These are phyloP conservation scores for Bathelium albidoporum DNA, from an alignment of 495 filamentous ascomycete genomes.

Conservation along the genomic window DNA sequence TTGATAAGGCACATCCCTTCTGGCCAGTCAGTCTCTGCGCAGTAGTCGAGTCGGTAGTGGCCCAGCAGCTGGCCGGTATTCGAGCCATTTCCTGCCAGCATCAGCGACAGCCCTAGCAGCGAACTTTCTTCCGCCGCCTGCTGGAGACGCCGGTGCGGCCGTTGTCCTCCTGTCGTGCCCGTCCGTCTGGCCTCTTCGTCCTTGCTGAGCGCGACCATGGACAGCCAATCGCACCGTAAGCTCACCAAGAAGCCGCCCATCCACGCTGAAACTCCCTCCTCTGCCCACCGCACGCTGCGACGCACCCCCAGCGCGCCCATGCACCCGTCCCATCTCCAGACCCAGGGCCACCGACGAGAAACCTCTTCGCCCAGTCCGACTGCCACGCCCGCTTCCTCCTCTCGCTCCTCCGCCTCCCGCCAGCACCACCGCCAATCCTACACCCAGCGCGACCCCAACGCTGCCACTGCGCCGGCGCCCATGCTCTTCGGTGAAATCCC, in stretches of 20 bases:
- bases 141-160: not conserved
- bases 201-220: not conserved
- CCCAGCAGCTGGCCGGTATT: no score
- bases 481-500: constrained; percentile 5
- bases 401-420: not conserved
- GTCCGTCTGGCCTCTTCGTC: constrained; percentile 1
- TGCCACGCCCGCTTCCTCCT: not conserved
- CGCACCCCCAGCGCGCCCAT: not conserved
- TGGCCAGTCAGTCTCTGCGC: not conserved
- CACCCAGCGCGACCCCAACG: not conserved
- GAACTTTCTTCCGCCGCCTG: not conserved
- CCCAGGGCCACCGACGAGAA: not conserved
- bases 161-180: not conserved
- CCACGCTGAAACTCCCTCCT: not conserved
- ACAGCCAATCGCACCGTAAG: constrained; percentile 5
- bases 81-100: not conserved
- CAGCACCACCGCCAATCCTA: not conserved
- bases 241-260: constrained; percentile 5
- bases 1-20: not conserved
- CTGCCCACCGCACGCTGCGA: not conserved
- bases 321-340: not conserved
- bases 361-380: not conserved
- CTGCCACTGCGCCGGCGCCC: not conserved
- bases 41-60: not conserved
- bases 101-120: not conserved